Conservation (phyloP, 1,284 basidiomycete genomes). For the Thecaphora frezii region DNA sequence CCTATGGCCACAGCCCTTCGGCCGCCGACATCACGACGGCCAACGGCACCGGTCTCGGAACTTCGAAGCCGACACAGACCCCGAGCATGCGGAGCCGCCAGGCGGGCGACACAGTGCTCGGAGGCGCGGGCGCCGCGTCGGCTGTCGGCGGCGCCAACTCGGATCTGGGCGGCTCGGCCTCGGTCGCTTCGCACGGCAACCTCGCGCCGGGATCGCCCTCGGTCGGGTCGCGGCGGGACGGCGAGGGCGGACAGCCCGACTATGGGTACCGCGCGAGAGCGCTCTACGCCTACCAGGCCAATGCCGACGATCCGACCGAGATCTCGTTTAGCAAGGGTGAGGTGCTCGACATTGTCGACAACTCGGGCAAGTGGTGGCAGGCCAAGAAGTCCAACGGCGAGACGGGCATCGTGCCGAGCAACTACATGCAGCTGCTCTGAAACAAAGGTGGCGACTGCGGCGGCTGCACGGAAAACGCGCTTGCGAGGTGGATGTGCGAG, state of each 20-base stretch:
- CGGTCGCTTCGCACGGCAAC: constrained; percentile 17
- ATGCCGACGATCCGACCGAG: constrained; percentile 91
- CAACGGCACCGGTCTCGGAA: constrained; percentile 27
- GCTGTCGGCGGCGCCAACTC: constrained; percentile 5
- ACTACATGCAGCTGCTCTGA: constrained; percentile 57
- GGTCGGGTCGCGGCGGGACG: constrained; percentile 1
- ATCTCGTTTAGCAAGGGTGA: constrained; percentile 93
- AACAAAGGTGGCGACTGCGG: no score
- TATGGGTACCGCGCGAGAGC: constrained; percentile 75
- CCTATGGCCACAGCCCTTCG: constrained; percentile 48
- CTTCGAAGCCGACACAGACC: constrained; percentile 17
- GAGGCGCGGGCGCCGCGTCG: constrained; percentile 4
- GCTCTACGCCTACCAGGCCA: constrained; percentile 85
- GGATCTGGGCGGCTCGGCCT: constrained; percentile 16
- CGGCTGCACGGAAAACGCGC: no score
- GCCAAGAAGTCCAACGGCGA: constrained; percentile 80
- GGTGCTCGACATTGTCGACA: constrained; percentile 89
- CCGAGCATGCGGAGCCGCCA: constrained; percentile 26
- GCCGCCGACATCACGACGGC: constrained; percentile 46
- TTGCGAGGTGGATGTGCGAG: no score
- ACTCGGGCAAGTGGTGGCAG: constrained; percentile 75
- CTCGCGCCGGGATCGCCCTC: constrained; percentile 9
- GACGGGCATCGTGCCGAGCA: constrained; percentile 67
- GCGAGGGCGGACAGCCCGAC: constrained; percentile 21
- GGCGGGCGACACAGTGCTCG: constrained; percentile 3